Percentiles rank a stretch among this genome's conserved stretches.
phyloP scores from a whole-genome alignment of 129 eudicot species.

The Pulicaria dysenterica region DNA sequence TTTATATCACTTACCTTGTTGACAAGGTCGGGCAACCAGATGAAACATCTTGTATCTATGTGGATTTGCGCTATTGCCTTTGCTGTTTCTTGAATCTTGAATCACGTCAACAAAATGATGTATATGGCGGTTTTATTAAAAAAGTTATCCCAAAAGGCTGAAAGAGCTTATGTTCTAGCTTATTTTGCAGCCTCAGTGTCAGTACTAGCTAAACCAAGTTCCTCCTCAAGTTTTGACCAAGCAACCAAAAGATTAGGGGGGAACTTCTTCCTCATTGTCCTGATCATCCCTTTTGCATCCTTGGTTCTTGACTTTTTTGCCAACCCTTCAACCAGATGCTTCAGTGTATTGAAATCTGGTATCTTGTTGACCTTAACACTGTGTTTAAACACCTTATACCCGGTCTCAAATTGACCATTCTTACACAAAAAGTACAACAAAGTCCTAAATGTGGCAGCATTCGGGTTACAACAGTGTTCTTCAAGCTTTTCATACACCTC shows the following conservation, averaged over 20 bases:
- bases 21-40: slow-evolving; percentile 10
- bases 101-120: slow-evolving; percentile 23
- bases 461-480: slow-evolving; percentile 55
- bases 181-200: slow-evolving; percentile 23
- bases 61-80: slow-evolving; percentile 8
- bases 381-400: slow-evolving; percentile 74
- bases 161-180: slow-evolving; percentile 18
- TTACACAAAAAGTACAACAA: slow-evolving; percentile 65
- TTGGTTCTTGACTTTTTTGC: slow-evolving; percentile 47
- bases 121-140: slow-evolving; percentile 26
- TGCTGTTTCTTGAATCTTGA: background rate
- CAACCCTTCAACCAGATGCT: slow-evolving; percentile 70
- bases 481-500: slow-evolving; percentile 62
- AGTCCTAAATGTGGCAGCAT: slow-evolving; percentile 82
- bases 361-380: slow-evolving; percentile 75
- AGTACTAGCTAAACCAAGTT: slow-evolving; percentile 61
- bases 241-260: slow-evolving; percentile 64
- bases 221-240: slow-evolving; percentile 67
- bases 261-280: slow-evolving; percentile 78
- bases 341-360: slow-evolving; percentile 74
- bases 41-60: slow-evolving; percentile 11
- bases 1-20: slow-evolving; percentile 28
- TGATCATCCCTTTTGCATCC: slow-evolving; percentile 70
- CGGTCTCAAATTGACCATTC: slow-evolving; percentile 64
- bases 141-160: background rate